Evolutionary conservation across 2,329 filamentous ascomycete species (phyloP).

Genomic region (Knoxdaviesia proteae): DNA sequence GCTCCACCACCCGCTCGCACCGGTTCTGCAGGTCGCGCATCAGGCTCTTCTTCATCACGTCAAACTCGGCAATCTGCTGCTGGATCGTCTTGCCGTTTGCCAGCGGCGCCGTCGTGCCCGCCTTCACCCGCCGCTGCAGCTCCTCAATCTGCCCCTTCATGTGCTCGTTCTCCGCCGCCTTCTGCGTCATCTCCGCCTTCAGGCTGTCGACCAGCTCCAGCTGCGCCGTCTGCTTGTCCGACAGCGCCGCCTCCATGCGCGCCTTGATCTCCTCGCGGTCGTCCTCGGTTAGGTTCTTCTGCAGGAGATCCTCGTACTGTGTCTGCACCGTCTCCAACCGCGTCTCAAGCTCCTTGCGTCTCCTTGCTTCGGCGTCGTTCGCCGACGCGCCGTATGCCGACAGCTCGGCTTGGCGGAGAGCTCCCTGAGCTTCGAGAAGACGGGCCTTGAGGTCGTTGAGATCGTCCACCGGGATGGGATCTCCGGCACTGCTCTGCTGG

Average conservation of each 20-base stretch:
- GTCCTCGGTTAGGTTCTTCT: slow-evolving; percentile 54
- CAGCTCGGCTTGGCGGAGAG: slow-evolving; percentile 80
- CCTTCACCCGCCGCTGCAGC: slow-evolving; percentile 53
- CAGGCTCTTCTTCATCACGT: slow-evolving; percentile 98
- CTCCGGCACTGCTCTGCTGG: slow-evolving; percentile 55
- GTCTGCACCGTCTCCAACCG: slow-evolving; percentile 54
- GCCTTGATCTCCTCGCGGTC: slow-evolving; percentile 74
- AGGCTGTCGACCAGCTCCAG: slow-evolving; percentile 56
- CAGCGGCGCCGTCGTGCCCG: slow-evolving; percentile 35
- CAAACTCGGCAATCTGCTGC: slow-evolving; percentile 96
- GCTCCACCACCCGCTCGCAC: slow-evolving; percentile 91
- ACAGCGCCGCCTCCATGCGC: slow-evolving; percentile 55
- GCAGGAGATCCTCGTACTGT: slow-evolving; percentile 67
- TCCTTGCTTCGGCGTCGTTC: slow-evolving; percentile 42
- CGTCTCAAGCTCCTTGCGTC: slow-evolving; percentile 56
- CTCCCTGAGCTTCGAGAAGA: slow-evolving; percentile 74
- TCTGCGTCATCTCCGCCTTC: slow-evolving; percentile 53
- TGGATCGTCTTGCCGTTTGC: slow-evolving; percentile 78
- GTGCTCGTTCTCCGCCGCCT: slow-evolving; percentile 62
- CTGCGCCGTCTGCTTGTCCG: slow-evolving; percentile 53
- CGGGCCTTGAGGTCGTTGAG: slow-evolving; percentile 56
- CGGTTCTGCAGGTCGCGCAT: slow-evolving; percentile 98
- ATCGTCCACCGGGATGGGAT: slow-evolving; percentile 63
- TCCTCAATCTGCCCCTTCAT: slow-evolving; percentile 67
- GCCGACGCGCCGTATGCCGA: slow-evolving; percentile 53